Evolutionary conservation across 2,329 filamentous ascomycete genomes (phyloP), one percentile per base, ranked within the genome.

Genomic region (Byssoonygena ceratinophila): DNA sequence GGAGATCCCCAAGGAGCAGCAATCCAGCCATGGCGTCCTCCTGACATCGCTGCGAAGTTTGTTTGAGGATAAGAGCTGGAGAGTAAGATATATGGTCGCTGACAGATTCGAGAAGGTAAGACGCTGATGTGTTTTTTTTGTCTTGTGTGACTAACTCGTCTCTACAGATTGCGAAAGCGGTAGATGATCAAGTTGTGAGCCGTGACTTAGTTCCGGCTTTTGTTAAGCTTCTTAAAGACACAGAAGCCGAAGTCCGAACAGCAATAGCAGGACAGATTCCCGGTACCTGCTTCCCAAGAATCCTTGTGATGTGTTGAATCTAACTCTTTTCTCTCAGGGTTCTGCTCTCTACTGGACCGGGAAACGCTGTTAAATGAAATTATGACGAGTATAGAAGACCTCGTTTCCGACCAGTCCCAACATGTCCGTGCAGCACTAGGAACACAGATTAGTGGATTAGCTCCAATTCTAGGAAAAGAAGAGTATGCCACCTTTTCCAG

Each of bases 1-100:
- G 71, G 88, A 91, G 54, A 90, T 98, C 27, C 92, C 92, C 56
- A 97, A 97, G 73, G 92, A 97, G 71, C 90, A 98, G 69, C 92
- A 98, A 71, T 84, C 88, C 43, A 96, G 90, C 71, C 91, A 97
- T 65, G 92, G 91, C 50, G 88, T 97, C 53, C 75, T 98, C 54
- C 76, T 98, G 64, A 91, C 87, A 47, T 89, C 91, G 43, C 74
- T 98, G 64, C 84, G 92, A 63, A 94, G 82, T 72, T 73, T 98
- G 65, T 97, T 98, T 72, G 92, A 96, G 65, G 92, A 98, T 70
- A 98, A 97, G 81, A 97, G 92, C 74, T 98, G 92, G 92, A 83
- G 92, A 65, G 92, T 98, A 55, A 82, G 92, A 68, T 98, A 97
- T 72, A 98, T 98, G 92, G 92, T 98, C 62, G 92, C 92, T 46